phyloP scores from a whole-genome alignment of 225 moss, liverwort and hornwort genomes.

The Takakia lepidozioides region DNA sequence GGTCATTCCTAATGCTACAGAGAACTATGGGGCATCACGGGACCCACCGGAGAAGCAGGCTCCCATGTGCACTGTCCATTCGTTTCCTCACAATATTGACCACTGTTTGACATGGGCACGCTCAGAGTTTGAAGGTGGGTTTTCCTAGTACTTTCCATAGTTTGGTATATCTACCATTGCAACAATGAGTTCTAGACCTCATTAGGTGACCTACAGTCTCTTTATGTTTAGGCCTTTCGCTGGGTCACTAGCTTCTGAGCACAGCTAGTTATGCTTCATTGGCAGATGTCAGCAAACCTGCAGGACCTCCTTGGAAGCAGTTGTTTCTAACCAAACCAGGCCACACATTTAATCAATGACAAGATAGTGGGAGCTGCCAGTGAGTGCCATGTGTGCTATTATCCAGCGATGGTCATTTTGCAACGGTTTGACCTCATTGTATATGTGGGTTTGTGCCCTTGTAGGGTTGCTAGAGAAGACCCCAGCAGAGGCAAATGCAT shows the following conservation, averaged over 20 bases:
- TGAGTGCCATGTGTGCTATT: too few species aligned
- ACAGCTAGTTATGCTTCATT: background rate
- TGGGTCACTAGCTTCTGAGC: background rate
- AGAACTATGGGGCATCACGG: constrained; percentile 93
- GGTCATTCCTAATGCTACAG: constrained; percentile 89
- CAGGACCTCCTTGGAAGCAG: too few species aligned
- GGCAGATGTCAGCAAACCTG: background rate
- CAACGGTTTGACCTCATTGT: too few species aligned
- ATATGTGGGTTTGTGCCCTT: background rate
- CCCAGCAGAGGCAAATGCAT: constrained; percentile 81
- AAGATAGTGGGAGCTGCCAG: too few species aligned
- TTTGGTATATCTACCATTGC: too few species aligned
- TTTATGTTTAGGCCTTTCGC: background rate
- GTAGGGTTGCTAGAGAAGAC: constrained; percentile 75
- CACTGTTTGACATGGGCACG: constrained; percentile 98
- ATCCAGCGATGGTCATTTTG: too few species aligned
- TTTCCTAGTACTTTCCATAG: background rate
- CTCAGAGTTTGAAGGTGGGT: constrained; percentile 81
- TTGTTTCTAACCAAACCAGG: too few species aligned
- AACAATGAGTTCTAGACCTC: background rate
- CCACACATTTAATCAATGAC: too few species aligned
- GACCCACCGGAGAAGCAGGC: constrained; percentile 97
- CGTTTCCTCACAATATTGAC: constrained; percentile 97
- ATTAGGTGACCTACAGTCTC: background rate
- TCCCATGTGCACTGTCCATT: constrained; percentile 97